Conservation (phyloP, 73 alveolate genomes). For the Uronychia setigera region DNA sequence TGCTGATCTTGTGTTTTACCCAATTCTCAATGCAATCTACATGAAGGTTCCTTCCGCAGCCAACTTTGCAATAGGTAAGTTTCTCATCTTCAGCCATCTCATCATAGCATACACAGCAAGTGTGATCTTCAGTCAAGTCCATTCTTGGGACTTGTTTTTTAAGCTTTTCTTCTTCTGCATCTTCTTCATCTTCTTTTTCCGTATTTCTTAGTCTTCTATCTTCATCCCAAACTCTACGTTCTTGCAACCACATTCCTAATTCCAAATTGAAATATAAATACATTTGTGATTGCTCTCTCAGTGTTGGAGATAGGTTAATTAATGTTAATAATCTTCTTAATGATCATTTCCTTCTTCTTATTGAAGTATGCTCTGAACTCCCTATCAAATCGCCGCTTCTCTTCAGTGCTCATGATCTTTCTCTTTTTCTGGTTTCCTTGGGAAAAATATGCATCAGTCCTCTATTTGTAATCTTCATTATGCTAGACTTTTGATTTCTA, state of each 20-base stretch:
- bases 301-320: too few relatives aligned
- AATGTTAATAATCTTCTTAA: too few relatives aligned
- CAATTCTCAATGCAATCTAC: constrained; percentile 57
- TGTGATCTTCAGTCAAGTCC: constrained; percentile 45
- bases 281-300: constrained; percentile 23
- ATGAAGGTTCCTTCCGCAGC: constrained; percentile 64
- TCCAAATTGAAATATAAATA: constrained; percentile 27
- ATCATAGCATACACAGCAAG: constrained; percentile 66
- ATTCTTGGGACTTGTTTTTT: constrained; percentile 41
- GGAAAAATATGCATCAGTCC: too few relatives aligned
- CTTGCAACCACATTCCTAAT: too few relatives aligned
- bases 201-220: constrained; percentile 12
- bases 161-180: not conserved
- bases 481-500: too few relatives aligned
- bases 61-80: constrained; percentile 57
- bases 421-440: too few relatives aligned
- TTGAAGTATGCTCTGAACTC: too few relatives aligned
- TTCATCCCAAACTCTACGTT: constrained; percentile 8
- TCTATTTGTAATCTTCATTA: too few relatives aligned
- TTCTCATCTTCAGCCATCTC: constrained; percentile 33
- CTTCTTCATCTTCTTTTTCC: constrained; percentile 20
- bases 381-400: too few relatives aligned
- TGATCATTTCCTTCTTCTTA: too few relatives aligned
- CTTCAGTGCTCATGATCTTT: too few relatives aligned
- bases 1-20: constrained; percentile 46